Evolutionary conservation across 257 asterid genomes (phyloP), one percentile per base, ranked within the genome.

Genomic region (Ilex aquifolium): DNA sequence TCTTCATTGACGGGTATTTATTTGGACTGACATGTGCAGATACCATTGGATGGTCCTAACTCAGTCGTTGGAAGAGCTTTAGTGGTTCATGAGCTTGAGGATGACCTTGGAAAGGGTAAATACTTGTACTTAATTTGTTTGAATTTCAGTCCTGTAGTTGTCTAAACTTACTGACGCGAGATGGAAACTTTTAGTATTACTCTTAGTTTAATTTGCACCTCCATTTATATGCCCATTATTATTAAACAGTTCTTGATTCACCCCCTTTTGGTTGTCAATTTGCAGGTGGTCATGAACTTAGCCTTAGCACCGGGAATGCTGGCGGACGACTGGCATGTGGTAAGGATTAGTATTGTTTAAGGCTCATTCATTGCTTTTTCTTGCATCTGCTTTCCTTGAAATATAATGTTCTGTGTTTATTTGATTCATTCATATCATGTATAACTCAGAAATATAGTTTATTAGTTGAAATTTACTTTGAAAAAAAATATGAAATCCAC

Each of bases 321-420:
- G 98, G 98, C 50, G 98, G 98, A 62, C 81, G 98, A 71, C 75
- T 91, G 82, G 98, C 98, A 30, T 91, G 98, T 60, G 98, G 98
- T 91, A 88, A 59, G 88, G 7, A 36, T 36, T 4, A 36, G 42
- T 36, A 36, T 36, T 36, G 42, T 36, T 36, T 36, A 8, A 36
- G 42, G 40, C 65, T 59, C 66, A 62, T 63, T 49, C n/a, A 67
- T 52, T 65, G 10, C 29, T 44, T 42, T 15, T 14, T 69, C 62
- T 17, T 10, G 17, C 63, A 46, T 36, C 16, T 27, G 32, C 57
- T 61, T 64, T 21, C 6, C 42, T 65, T 39, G 12, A 10, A 3
- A 46, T 10, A 46, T 46, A 46, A 46, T 46, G 14, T 46, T 46
- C 52, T 46, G 5, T 36, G 27, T 21, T 21, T 21, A 21, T 8